Base-by-base conservation (phyloP, 2,329 filamentous ascomycete genomes). In the Apiospora koreana region DNA sequence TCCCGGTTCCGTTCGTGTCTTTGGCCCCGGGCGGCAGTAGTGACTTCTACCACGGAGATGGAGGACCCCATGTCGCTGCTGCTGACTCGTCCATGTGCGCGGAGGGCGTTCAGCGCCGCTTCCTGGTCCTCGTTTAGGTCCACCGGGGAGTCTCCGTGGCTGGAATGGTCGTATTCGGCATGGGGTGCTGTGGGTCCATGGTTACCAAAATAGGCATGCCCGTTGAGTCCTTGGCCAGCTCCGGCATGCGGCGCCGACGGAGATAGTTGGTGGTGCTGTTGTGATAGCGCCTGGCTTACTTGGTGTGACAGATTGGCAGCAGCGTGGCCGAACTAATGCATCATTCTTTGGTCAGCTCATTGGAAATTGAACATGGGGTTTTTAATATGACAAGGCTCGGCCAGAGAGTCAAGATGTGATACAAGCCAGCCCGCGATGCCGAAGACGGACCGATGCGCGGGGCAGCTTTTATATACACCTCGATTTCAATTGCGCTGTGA, bases 1-100 rank as follows among this genome's bases (percentile, higher is more conserved):
- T 67, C 68, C 23, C 68, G 43, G n/a, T 68, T 71, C 10, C 68
- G 68, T 18, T 65, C 69, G 9, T 70, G 65, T 18, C 43, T 58
- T n/a, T 68, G 66, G 21, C 66, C 66, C 31, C 45, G 66, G 6
- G 45, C 66, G 28, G 66, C 54, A 1, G 54, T 62, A 18, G 66
- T 48, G 18, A 68, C 66, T 35, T 68, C 66, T 42, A 54, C 5
- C n/a, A 62, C 54, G 31, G 66, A 68, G 21, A 68, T 68, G 28
- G 66, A 68, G 5, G 66, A 68, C 10, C 66, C 23, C 43, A 35
- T 14, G 14, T 68, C 66, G 31, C 66, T 38, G 14, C 66, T 48
- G 2, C 54, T 28, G 21, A 38, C 7, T 10, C 31, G 54, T 9
- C 54, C 54, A 38, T 62, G 54, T 14, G 54, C 35, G 18, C 66